phyloP scores from a whole-genome alignment of 2,329 filamentous ascomycete species.

The Colletotrichum ledebouriae region DNA sequence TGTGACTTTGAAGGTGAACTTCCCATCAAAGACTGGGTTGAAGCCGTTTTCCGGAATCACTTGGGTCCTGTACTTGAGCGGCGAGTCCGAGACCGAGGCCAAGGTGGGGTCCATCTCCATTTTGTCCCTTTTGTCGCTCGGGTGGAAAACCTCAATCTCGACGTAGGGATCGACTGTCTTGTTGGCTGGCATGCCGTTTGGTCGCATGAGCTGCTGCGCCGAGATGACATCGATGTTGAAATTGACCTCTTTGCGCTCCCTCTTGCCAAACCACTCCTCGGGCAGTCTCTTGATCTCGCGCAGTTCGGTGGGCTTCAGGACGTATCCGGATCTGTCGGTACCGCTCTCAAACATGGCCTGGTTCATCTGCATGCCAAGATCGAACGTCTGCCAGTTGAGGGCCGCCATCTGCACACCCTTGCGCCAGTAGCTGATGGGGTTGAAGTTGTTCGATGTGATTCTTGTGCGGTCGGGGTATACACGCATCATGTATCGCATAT shows the following conservation, averaged over 20 bases:
- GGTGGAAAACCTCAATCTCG: conserved; percentile 93
- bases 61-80: conserved; percentile 82
- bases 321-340: conserved; percentile 88
- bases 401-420: conserved; percentile 98
- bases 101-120: conserved; percentile 76
- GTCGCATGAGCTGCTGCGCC: conserved; percentile 92
- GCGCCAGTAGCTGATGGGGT: conserved; percentile 93
- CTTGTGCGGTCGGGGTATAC: conserved; percentile 91
- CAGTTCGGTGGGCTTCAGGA: conserved; percentile 90
- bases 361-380: conserved; percentile 95
- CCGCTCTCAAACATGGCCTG: conserved; percentile 97
- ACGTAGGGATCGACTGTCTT: conserved; percentile 91
- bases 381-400: conserved; percentile 98
- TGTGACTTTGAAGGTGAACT: conserved; percentile 83
- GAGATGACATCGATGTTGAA: conserved; percentile 93
- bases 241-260: conserved; percentile 83
- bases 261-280: conserved; percentile 69
- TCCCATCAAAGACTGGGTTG: conserved; percentile 88
- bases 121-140: conserved; percentile 93
- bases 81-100: conserved; percentile 63
- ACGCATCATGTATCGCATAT: conserved; percentile 90
- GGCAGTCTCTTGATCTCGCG: conserved; percentile 76
- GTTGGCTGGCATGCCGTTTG: conserved; percentile 77
- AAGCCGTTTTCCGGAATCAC: conserved; percentile 92
- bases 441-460: conserved; percentile 91